Evolutionary conservation across 495 filamentous ascomycete genomes (phyloP).

Genomic region (Neurospora cerealis): DNA sequence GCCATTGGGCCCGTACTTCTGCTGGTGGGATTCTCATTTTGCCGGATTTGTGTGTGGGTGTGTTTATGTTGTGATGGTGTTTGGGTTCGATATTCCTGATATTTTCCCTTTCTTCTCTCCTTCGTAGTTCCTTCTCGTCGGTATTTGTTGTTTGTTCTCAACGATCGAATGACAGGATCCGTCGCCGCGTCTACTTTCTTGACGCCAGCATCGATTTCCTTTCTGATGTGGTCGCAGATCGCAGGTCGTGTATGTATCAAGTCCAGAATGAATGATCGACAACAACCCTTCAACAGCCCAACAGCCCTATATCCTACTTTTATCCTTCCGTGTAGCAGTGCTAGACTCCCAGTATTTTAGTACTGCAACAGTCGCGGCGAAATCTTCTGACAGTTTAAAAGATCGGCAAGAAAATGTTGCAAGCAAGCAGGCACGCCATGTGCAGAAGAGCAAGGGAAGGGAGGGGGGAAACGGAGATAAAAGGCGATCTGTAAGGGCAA

Average conservation of each 20-base stretch:
- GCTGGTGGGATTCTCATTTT: conserved; percentile 38
- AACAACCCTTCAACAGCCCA: neutral
- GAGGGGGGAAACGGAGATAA: neutral
- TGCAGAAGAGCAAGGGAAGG: neutral
- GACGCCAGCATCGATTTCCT: neutral
- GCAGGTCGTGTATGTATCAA: too few relatives aligned
- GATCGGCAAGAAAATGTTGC: neutral
- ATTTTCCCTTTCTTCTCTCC: neutral
- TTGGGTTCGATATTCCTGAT: neutral
- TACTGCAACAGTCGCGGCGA: neutral
- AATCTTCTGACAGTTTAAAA: neutral
- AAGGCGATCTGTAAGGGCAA: neutral
- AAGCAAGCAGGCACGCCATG: neutral
- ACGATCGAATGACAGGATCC: neutral
- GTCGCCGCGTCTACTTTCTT: neutral
- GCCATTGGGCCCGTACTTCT: conserved; percentile 39
- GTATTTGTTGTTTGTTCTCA: neutral
- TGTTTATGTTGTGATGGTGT: neutral
- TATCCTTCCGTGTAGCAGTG: neutral
- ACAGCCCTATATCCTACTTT: neutral
- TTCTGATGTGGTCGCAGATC: neutral
- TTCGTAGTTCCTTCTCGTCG: neutral
- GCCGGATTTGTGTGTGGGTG: neutral
- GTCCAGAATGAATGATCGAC: neutral
- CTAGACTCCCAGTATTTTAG: neutral